A percentile compares a stretch with the other conserved stretches of the same genome.
These are phyloP conservation scores for Carnegiea gigantea DNA, from an alignment of 179 eudicot genomes.

Conservation along the genomic window DNA sequence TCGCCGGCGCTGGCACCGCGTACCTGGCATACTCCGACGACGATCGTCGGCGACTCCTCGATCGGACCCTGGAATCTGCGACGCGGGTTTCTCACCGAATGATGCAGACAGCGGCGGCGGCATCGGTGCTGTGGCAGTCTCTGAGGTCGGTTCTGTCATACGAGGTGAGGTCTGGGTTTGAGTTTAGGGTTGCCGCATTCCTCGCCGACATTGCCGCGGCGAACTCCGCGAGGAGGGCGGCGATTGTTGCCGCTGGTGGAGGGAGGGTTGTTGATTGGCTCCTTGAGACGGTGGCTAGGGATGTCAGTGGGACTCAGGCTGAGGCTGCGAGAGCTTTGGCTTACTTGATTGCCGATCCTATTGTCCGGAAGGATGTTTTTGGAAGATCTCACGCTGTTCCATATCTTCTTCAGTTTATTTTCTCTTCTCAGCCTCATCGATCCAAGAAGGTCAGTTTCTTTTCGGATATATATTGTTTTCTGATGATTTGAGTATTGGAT, in stretches of 20 bases:
- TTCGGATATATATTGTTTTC: not conserved
- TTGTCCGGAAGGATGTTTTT: conserved; percentile 61
- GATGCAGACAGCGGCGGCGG: conserved; percentile 74
- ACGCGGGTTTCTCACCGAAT: conserved; percentile 41
- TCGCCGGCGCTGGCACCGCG: conserved; percentile 37
- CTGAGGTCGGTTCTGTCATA: conserved; percentile 65
- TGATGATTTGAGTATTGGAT: not conserved
- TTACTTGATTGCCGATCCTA: conserved; percentile 81
- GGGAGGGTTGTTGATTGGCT: conserved; percentile 92
- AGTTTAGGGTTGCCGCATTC: conserved; percentile 84
- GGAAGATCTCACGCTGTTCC: conserved; percentile 81
- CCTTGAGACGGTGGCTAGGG: conserved; percentile 50
- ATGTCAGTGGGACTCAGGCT: conserved; percentile 62
- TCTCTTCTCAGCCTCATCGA: conserved; percentile 72
- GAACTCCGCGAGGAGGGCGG: conserved; percentile 65
- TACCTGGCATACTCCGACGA: conserved; percentile 23
- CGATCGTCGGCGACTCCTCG: conserved; percentile 23
- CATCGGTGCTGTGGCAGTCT: conserved; percentile 80
- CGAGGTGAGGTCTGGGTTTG: conserved; percentile 86
- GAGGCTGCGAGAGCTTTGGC: conserved; percentile 98
- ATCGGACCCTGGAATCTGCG: conserved; percentile 49
- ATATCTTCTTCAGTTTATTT: conserved; percentile 64
- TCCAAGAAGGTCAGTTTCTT: conserved; percentile 52
- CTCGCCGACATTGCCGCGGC: conserved; percentile 98
- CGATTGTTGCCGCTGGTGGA: conserved; percentile 85